Evolutionary conservation across 2,329 filamentous ascomycete genomes (phyloP), one percentile per base, ranked within the genome.

Genomic region (Zymoseptoria brevis): DNA sequence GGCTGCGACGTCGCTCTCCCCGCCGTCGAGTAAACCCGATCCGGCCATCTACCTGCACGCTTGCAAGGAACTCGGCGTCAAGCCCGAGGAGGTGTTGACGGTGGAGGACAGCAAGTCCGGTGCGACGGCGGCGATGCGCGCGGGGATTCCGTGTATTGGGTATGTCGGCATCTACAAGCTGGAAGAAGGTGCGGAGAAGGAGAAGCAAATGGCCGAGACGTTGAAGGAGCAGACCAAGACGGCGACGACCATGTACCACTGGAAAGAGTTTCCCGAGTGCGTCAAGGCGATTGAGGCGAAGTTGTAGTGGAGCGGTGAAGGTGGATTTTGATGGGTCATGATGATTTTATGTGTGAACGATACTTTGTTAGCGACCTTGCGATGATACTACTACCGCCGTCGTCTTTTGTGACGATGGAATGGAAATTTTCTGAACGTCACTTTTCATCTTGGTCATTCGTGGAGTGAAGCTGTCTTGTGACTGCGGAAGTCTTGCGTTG

Each of bases 31-130:
- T 75, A 96, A 96, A 83, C 91, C 91, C 16, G 89, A 96, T 75
- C 91, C 92, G 19, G 89, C 89, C 66, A 87, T 96, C 76, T 96
- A 96, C 79, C 76, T 90, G 64, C 82, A 87, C 73, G 88, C 91
- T 21, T 83, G 91, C 72, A 77, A 90, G 75, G 77, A 83, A 71
- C 81, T 95, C 55, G 87, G 87, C 62, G 87, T 87, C 76, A 83
- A 81, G 68, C 79, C 89, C 1, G 78, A 79, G 53, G 87, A 95
- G 79, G 86, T 83, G 65, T 81, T 96, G 30, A 88, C 91, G 22
- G 83, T 96, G 60, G 91, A 96, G 80, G 91, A 96, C 79, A 90
- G 86, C 80, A 90, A 89, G 82, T 90, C 87, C 67, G 91, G 91
- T 62, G 88, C 89, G 50, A 83, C 88, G 59, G 90, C 88, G 65